A percentile compares a stretch with the other conserved stretches of the same genome.
phyloP scores from a whole-genome alignment of 208 protist genomes.

The Leptomonas pyrrhocoris region DNA sequence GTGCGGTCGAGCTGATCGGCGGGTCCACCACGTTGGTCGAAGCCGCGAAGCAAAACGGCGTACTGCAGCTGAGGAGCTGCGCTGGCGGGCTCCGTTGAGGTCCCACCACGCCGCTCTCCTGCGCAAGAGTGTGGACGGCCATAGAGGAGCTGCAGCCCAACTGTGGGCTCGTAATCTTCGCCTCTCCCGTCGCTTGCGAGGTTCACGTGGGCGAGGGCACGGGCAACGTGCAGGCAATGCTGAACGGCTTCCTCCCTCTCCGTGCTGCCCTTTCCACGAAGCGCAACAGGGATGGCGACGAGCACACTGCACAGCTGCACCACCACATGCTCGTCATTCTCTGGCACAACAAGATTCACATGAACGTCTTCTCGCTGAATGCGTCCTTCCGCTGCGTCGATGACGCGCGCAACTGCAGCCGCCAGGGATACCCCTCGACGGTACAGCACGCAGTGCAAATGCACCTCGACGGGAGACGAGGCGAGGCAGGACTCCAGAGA shows the following conservation, averaged over 20 bases:
- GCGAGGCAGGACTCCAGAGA: conserved; percentile 22
- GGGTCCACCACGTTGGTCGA: conserved; percentile 36
- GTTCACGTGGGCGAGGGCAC: conserved; percentile 30
- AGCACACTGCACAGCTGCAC: conserved; percentile 60
- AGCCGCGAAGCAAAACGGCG: conserved; percentile 65
- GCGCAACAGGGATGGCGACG: conserved; percentile 19
- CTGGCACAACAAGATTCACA: conserved; percentile 13
- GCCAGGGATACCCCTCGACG: conserved; percentile 46
- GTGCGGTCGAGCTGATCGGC: conserved; percentile 40
- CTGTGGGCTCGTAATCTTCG: neutral
- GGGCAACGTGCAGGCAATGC: conserved; percentile 36
- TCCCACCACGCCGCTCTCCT: neutral
- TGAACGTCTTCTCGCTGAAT: conserved; percentile 13
- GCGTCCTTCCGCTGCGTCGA: conserved; percentile 35
- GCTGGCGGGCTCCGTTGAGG: neutral
- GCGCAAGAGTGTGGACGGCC: conserved; percentile 25
- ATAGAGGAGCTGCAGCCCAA: conserved; percentile 32
- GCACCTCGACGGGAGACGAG: conserved; percentile 12
- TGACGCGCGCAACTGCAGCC: conserved; percentile 35
- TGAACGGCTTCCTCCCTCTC: conserved; percentile 22
- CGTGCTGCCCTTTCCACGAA: neutral
- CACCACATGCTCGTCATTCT: conserved; percentile 45
- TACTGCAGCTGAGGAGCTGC: conserved; percentile 56
- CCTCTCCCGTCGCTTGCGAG: neutral
- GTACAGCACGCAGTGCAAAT: conserved; percentile 77